Evolutionary conservation across 495 filamentous ascomycete species (phyloP).

Genomic region (Ramalina peruviana): DNA sequence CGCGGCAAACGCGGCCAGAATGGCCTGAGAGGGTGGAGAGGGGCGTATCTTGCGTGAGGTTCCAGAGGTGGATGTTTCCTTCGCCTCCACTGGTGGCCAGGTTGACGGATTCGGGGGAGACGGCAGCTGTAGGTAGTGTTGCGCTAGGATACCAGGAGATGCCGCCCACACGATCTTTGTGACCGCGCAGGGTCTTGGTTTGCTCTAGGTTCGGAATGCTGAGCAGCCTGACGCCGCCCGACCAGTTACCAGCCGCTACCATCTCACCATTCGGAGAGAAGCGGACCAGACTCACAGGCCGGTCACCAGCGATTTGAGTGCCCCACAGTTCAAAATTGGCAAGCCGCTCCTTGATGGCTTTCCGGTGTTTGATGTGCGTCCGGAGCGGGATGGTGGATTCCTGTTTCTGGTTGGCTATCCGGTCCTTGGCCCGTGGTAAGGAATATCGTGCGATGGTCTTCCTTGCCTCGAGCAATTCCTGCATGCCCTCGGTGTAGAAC

Average conservation of each 20-base stretch:
- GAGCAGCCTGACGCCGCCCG: slow-evolving; percentile 72
- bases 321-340: slow-evolving; percentile 78
- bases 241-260: slow-evolving; percentile 85
- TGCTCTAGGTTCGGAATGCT: slow-evolving; percentile 70
- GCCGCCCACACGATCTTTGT: slow-evolving; percentile 77
- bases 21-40: slow-evolving; percentile 76
- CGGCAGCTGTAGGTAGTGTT: slow-evolving; percentile 52
- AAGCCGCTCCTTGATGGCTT: slow-evolving; percentile 72
- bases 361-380: slow-evolving; percentile 82
- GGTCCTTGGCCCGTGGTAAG: slow-evolving; percentile 62
- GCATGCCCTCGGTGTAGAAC: slow-evolving; percentile 77
- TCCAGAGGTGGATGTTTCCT: slow-evolving; percentile 83
- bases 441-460: slow-evolving; percentile 76
- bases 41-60: slow-evolving; percentile 67
- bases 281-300: slow-evolving; percentile 76
- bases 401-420: slow-evolving; percentile 59
- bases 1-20: slow-evolving; percentile 70
- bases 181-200: slow-evolving; percentile 58
- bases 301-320: slow-evolving; percentile 80
- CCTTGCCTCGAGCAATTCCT: slow-evolving; percentile 61
- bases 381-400: slow-evolving; percentile 73
- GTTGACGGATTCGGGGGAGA: slow-evolving; percentile 64
- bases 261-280: slow-evolving; percentile 78
- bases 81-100: slow-evolving; percentile 86
- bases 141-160: slow-evolving; percentile 79